phyloP scores from a whole-genome alignment of 2,329 filamentous ascomycete species.

The Fusarium circinatum region DNA sequence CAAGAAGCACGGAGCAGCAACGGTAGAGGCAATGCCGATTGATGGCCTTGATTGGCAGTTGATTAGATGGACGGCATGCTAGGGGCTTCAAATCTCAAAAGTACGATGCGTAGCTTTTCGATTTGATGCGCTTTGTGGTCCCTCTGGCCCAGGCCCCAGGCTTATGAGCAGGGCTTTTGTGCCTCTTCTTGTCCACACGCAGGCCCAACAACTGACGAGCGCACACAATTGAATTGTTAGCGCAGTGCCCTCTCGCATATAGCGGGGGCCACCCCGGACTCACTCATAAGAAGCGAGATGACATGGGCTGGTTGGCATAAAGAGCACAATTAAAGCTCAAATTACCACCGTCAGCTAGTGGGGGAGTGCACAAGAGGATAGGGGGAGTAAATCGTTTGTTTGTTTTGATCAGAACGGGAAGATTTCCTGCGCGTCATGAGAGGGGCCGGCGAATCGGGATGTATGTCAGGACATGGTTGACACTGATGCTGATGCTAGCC shows the following conservation, averaged over 20 bases:
- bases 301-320: slow-evolving; percentile 44
- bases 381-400: slow-evolving; percentile 41
- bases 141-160: background rate
- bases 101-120: slow-evolving; percentile 34
- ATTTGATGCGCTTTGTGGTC: slow-evolving; percentile 31
- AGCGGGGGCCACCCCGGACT: slow-evolving; percentile 42
- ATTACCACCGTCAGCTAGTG: slow-evolving; percentile 45
- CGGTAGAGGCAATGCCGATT: slow-evolving; percentile 32
- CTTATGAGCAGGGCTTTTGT: slow-evolving; percentile 26
- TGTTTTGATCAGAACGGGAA: slow-evolving; percentile 44
- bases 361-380: slow-evolving; percentile 35
- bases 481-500: slow-evolving; percentile 20
- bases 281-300: slow-evolving; percentile 48
- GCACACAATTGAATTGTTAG: slow-evolving; percentile 24
- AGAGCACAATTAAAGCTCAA: slow-evolving; percentile 44
- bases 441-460: slow-evolving; percentile 36
- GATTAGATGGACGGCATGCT: slow-evolving; percentile 6
- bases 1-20: slow-evolving; percentile 40
- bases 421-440: slow-evolving; percentile 43
- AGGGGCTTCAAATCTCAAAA: slow-evolving; percentile 23
- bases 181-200: slow-evolving; percentile 11
- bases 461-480: slow-evolving; percentile 24
- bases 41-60: slow-evolving; percentile 37
- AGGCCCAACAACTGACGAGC: slow-evolving; percentile 19
- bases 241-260: slow-evolving; percentile 28